Percentiles rank a stretch among this genome's conserved stretches.
Conservation (phyloP, 2,329 filamentous ascomycete genomes). For the Whalleya microplaca region DNA sequence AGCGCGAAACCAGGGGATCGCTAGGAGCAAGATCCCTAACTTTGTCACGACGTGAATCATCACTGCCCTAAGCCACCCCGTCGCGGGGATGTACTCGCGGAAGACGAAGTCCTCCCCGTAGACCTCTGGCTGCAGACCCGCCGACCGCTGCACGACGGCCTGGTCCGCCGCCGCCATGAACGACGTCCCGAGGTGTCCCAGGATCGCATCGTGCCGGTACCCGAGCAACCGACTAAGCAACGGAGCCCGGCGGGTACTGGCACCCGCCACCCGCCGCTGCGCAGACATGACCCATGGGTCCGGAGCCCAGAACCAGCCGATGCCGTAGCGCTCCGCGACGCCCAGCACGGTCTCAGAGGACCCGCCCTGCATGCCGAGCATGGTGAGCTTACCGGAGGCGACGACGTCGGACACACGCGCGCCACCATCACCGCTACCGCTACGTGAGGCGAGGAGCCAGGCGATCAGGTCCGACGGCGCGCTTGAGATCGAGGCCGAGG, state of each 20-base stretch:
- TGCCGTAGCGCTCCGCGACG: constrained; percentile 26
- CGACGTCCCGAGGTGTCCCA: constrained; percentile 30
- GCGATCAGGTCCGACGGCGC: constrained; percentile 30
- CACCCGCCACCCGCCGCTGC: constrained; percentile 3
- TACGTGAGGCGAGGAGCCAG: constrained; percentile 23
- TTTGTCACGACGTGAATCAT: constrained; percentile 12
- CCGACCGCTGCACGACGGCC: constrained; percentile 29
- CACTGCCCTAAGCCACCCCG: constrained; percentile 15
- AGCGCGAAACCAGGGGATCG: constrained; percentile 26
- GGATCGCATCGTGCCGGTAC: constrained; percentile 12
- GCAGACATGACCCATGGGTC: constrained; percentile 25
- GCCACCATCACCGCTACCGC: too few species aligned
- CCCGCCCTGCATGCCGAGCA: constrained; percentile 29
- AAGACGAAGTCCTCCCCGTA: constrained; percentile 31
- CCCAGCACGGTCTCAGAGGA: constrained; percentile 55
- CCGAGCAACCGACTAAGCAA: not conserved
- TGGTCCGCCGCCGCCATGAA: constrained; percentile 24
- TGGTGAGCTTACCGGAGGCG: constrained; percentile 27
- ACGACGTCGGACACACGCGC: constrained; percentile 4
- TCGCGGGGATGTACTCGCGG: constrained; percentile 24
- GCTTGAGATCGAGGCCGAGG: constrained; percentile 30
- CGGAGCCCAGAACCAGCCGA: constrained; percentile 17
- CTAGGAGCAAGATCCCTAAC: constrained; percentile 16
- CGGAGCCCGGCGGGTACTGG: constrained; percentile 4
- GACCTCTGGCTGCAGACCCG: constrained; percentile 25